Percentiles rank a stretch among this genome's conserved stretches.
Conservation (phyloP, 1,139 yeast species). For the Geotrichum reessii region DNA sequence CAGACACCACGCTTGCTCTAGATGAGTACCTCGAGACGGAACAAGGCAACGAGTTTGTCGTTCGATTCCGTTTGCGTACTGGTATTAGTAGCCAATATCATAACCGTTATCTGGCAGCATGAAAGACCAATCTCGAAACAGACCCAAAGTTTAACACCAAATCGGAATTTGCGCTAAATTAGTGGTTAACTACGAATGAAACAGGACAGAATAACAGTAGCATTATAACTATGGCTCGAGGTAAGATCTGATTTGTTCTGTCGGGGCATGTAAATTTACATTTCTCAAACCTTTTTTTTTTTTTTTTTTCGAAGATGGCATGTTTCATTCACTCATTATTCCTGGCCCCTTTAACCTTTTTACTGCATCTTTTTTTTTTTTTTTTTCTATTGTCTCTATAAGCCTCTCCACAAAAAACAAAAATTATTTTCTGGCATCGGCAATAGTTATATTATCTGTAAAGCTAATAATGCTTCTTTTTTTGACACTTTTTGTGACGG, state of each 20-base stretch:
- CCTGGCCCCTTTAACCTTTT: no score
- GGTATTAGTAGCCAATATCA: not conserved
- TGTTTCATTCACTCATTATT: no score
- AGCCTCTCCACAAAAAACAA: not conserved
- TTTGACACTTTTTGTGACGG: not conserved
- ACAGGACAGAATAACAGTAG: not conserved
- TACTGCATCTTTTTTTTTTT: not conserved
- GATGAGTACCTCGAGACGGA: slow-evolving; percentile 44
- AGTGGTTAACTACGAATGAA: no score
- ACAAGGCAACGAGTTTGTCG: not conserved
- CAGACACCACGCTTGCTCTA: slow-evolving; percentile 71
- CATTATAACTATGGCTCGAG: not conserved
- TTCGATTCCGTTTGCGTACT: not conserved
- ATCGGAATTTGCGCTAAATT: no score
- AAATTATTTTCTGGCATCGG: no score
- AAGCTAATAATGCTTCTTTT: not conserved
- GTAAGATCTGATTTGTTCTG: not conserved
- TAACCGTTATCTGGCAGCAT: not conserved
- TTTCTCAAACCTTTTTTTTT: no score
- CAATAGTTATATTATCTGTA: not conserved
- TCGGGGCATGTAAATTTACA: no score
- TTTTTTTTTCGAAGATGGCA: no score
- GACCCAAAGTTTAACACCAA: no score
- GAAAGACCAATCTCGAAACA: no score
- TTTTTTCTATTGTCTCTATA: not conserved